Base-by-base conservation (phyloP, 2,329 filamentous ascomycete species). In the Albophoma yamanashiensis region DNA sequence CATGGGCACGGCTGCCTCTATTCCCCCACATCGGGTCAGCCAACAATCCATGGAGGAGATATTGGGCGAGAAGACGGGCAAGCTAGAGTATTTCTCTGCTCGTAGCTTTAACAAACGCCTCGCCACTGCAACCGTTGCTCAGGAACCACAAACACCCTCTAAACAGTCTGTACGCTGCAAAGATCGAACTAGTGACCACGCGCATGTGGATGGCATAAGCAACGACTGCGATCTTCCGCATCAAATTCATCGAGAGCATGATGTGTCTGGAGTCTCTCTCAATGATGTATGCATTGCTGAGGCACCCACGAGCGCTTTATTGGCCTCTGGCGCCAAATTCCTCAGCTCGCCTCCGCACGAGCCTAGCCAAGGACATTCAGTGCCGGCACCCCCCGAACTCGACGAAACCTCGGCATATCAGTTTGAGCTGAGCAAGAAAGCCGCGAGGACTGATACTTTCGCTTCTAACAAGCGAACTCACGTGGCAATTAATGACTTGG, bases 1-100 rank as follows among this genome's bases (percentile, higher is more conserved):
- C 6, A 59, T 66, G 40, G 31, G 55, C 27, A 27, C 50, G 25
- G 20, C 57, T 59, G 22, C 52, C n/a, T 25, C 61, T 60, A 11
- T 43, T 12, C 1, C 57, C 52, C 43, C 43, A 9, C 45, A 55
- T 14, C 61, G 53, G 17, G 56, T 42, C n/a, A 40, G 57, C 2
- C 40, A 58, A 31, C 47, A 58, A 15, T 57, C 57, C 15, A n/a
- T 61, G 27, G 70, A 69, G 20, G 68, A 73, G 45, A 57, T 64
- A 8, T 65, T 77, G 52, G 75, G 74, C 1, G 64, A 68, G 31
- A 71, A 67, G 57, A 72, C 69, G 3, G 75, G 74, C 1, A 78
- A 77, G 57, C 61, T 61, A 11, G 74, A 59, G 45, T 55, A 42
- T 50, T 59, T 59, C 45, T 53, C n/a, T 20, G 57, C 57, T 40